Evolutionary conservation across 2,329 filamentous ascomycete species (phyloP).

Genomic region (Lecanicillium sp.): DNA sequence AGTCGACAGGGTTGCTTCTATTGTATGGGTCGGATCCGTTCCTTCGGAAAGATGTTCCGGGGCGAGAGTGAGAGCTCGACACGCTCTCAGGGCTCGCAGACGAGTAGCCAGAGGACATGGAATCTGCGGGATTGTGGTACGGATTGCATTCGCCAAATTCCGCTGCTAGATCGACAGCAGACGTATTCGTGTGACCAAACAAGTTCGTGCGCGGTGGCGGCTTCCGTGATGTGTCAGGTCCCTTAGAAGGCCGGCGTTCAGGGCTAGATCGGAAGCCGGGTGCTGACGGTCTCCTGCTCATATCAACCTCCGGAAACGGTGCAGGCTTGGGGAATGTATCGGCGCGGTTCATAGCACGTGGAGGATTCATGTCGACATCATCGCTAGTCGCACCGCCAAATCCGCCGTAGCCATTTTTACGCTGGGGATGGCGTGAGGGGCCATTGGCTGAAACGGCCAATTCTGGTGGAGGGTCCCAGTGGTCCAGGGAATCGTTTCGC

Average conservation of each 20-base stretch:
- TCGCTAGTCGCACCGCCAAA: conserved; percentile 41
- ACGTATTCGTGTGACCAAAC: conserved; percentile 28
- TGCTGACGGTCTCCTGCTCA: conserved; percentile 38
- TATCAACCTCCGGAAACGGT: conserved; percentile 25
- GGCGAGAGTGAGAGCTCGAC: conserved; percentile 50
- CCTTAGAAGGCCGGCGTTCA: conserved; percentile 20
- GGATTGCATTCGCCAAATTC: conserved; percentile 56
- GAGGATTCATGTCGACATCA: conserved; percentile 24
- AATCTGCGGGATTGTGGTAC: conserved; percentile 56
- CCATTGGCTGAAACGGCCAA: conserved; percentile 20
- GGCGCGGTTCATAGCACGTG: conserved; percentile 34
- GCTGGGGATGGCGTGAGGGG: neutral
- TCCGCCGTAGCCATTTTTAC: conserved; percentile 49
- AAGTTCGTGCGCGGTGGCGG: conserved; percentile 45
- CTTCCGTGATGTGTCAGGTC: conserved; percentile 40
- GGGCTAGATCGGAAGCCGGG: conserved; percentile 31
- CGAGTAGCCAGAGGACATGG: conserved; percentile 57
- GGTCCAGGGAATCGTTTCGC: conserved; percentile 14
- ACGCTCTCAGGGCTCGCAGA: conserved; percentile 48
- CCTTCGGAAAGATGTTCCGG: conserved; percentile 18
- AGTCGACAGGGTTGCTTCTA: conserved; percentile 33
- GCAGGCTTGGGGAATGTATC: conserved; percentile 43
- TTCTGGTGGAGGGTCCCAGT: neutral
- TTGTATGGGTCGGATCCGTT: neutral
- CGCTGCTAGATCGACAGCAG: conserved; percentile 45